Evolutionary conservation across 495 filamentous ascomycete species (phyloP).

Genomic region (Ramalina peruviana): DNA sequence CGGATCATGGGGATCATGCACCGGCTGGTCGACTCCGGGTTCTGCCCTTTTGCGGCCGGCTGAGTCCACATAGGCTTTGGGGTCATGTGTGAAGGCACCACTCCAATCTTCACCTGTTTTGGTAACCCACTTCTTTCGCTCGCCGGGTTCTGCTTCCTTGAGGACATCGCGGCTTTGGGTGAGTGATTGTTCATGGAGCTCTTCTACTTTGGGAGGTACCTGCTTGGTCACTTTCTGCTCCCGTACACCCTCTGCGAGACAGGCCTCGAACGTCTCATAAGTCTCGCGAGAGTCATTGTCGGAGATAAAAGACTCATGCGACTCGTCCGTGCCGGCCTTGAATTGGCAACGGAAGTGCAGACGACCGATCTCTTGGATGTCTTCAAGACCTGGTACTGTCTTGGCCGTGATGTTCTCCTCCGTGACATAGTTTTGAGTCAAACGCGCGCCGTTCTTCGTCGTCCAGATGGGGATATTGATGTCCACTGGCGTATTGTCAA

Average conservation of each 20-base stretch:
- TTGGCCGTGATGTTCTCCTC: conserved; percentile 46
- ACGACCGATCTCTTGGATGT: conserved; percentile 66
- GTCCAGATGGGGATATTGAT: conserved; percentile 82
- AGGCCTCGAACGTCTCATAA: conserved; percentile 88
- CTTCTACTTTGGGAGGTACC: conserved; percentile 48
- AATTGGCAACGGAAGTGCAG: conserved; percentile 67
- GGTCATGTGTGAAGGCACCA: conserved; percentile 66
- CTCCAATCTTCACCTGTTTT: conserved; percentile 78
- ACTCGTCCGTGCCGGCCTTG: conserved; percentile 79
- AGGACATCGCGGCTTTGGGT: conserved; percentile 68
- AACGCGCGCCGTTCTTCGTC: conserved; percentile 52
- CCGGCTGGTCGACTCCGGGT: conserved; percentile 39
- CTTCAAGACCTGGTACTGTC: conserved; percentile 48
- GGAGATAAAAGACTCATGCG: conserved; percentile 68
- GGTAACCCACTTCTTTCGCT: conserved; percentile 63
- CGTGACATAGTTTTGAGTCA: conserved; percentile 86
- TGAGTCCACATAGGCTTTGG: conserved; percentile 37
- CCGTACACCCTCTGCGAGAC: conserved; percentile 71
- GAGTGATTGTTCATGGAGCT: conserved; percentile 67
- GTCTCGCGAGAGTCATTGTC: conserved; percentile 87
- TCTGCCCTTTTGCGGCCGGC: conserved; percentile 38
- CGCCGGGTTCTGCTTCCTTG: conserved; percentile 48
- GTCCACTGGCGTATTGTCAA: conserved; percentile 58
- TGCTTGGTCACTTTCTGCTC: conserved; percentile 48
- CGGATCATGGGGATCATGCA: conserved; percentile 42